These are phyloP conservation scores for Syncephalastrum monosporum DNA, from an alignment of 371 early-diverging fungal species.

Conservation along the genomic window DNA sequence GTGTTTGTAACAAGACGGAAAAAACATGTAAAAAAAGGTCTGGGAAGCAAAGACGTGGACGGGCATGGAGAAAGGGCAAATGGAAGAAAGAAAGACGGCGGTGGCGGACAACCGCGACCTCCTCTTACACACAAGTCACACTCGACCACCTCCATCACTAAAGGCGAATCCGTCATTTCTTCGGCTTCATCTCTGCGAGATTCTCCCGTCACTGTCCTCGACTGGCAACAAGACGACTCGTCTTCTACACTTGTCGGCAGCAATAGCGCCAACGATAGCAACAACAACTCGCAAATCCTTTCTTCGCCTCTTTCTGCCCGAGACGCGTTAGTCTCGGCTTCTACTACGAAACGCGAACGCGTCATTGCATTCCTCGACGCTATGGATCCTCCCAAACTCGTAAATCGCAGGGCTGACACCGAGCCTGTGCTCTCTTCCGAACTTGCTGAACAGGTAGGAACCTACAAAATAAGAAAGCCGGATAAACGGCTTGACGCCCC, in stretches of 20 bases:
- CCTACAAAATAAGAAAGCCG: not conserved
- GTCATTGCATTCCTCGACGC: conserved; percentile 7
- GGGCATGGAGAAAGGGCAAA: no score
- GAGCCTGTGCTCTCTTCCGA: conserved; percentile 37
- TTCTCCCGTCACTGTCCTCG: not conserved
- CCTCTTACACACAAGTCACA: conserved; percentile 22
- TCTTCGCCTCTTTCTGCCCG: conserved; percentile 5
- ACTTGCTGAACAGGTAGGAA: not conserved
- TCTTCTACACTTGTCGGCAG: conserved; percentile 2
- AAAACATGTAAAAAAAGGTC: no score
- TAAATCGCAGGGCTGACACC: conserved; percentile 47
- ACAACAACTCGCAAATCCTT: conserved; percentile 1
- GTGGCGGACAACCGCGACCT: conserved; percentile 4
- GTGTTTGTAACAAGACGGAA: no score
- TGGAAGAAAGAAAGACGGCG: no score
- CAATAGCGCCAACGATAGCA: not conserved
- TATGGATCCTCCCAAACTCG: conserved; percentile 29
- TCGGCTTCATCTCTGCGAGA: conserved; percentile 11
- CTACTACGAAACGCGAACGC: not conserved
- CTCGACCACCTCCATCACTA: conserved; percentile 30
- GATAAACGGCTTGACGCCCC: not conserved
- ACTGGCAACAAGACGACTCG: conserved; percentile 1
- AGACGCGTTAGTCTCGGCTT: conserved; percentile 1
- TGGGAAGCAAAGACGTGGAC: no score
- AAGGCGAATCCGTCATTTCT: conserved; percentile 19